Evolutionary conservation across 352 stramenopile genomes (phyloP), one percentile per base, ranked within the genome.

Genomic region (Lagenidium sp.): DNA sequence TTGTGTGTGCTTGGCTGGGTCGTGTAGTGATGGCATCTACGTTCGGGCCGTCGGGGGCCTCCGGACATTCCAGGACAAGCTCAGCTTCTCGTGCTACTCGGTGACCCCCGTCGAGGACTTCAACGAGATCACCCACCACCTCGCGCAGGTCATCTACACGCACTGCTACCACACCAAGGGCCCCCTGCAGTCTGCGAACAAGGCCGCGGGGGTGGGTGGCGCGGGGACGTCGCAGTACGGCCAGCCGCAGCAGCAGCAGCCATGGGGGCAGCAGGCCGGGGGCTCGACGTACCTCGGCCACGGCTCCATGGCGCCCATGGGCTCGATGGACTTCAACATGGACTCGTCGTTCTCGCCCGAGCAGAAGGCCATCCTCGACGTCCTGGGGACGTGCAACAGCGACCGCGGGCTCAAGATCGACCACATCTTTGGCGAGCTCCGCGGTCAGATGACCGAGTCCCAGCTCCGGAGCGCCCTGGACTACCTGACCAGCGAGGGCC

Each of bases 111-210:
- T 98, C 20, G 65, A 76, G 19, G 80, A 94, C 58, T 85, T 89
- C 21, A 98, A 98, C 66, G 81, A 97, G 60, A 35, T 98, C n/a
- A 97, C 95, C 18, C 81, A 98, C 74, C 95, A 98, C 57, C 82
- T 98, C 30, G 64, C 97, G 39, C 86, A 98, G 49, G 75, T 90
- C 19, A 88, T 97, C n/a, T 91, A 97, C 53, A 74, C 80, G 11
- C 85, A 92, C 49, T 90, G 96, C 60, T 88, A 85, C 55, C 69
- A 84, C 47, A 87, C 76, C 16, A 82, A 82, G 50, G 80, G 74
- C 0, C 52, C 63, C 25, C 36, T 83, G 24, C 46, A 81, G 23
- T 34, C 49, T 19, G 55, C 55, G 15, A 32, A 32, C 28, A 32
- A 13, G 28, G 28, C 8, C 4, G 55, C 39, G 18, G 53, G 36